A percentile compares a stretch with the other conserved stretches of the same genome.
These are phyloP conservation scores for Neopestalotiopsis sp. DNA, from an alignment of 2,329 filamentous ascomycete genomes.

Conservation along the genomic window DNA sequence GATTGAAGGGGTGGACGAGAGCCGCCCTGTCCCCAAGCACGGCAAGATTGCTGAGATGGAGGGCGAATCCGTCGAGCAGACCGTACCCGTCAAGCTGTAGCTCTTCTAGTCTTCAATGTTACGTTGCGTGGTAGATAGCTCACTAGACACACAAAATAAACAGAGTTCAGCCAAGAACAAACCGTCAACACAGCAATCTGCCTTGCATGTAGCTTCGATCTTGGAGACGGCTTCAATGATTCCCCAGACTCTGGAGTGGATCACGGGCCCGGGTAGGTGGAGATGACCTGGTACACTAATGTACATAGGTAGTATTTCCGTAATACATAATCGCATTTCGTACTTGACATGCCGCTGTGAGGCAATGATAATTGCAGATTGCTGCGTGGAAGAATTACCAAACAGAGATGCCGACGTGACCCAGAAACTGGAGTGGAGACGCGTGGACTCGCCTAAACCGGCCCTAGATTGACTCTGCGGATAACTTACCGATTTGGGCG, in stretches of 20 bases:
- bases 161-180: no score
- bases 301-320: not conserved
- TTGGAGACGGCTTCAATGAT: not conserved
- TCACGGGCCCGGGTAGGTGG: not conserved
- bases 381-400: not conserved
- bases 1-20: constrained; percentile 32
- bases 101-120: not conserved
- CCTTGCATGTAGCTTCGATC: no score
- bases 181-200: no score
- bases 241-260: not conserved
- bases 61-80: not conserved
- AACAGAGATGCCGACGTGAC: not conserved
- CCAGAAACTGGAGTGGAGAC: not conserved
- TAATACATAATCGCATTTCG: not conserved
- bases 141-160: no score
- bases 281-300: not conserved
- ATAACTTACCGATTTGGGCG: not conserved
- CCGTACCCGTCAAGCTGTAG: not conserved
- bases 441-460: not conserved
- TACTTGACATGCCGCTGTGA: not conserved
- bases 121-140: no score
- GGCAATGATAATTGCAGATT: not conserved
- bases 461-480: not conserved
- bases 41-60: not conserved
- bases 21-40: not conserved